These are phyloP conservation scores for Hibiscus trionum DNA, from an alignment of 345 rosid genomes.

Conservation along the genomic window DNA sequence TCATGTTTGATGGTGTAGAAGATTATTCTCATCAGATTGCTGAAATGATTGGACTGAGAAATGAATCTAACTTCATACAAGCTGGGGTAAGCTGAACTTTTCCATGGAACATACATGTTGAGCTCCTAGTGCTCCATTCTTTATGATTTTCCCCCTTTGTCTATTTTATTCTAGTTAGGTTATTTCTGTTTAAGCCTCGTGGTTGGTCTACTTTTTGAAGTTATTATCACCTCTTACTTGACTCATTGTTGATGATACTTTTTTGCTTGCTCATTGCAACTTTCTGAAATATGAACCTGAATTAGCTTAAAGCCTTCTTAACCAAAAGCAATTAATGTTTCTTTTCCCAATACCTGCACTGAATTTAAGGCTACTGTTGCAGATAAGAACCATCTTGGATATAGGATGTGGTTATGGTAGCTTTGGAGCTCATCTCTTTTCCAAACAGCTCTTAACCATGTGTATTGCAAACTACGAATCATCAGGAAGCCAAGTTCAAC, in stretches of 20 bases:
- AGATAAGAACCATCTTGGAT: constrained; percentile 93
- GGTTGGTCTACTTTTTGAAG: not conserved
- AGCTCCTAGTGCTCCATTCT: not conserved
- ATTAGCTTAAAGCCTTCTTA: not conserved
- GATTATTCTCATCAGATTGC: constrained; percentile 98
- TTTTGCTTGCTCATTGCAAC: not conserved
- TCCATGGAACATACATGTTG: not conserved
- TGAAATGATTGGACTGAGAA: constrained; percentile 87
- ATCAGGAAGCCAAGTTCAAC: constrained; percentile 96
- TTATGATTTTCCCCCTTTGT: not conserved
- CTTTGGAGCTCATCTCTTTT: constrained; percentile 92
- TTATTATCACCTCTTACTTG: not conserved
- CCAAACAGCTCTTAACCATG: constrained; percentile 77
- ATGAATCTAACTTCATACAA: constrained; percentile 66
- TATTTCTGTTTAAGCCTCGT: not conserved
- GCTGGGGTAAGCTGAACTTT: constrained; percentile 66
- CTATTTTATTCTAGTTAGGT: not conserved
- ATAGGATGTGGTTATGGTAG: constrained; percentile 99
- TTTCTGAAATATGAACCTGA: not conserved
- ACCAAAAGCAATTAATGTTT: not conserved
- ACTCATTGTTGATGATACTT: not conserved
- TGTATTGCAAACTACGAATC: constrained; percentile 93
- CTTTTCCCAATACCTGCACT: not conserved
- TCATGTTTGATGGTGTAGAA: constrained; percentile 87
- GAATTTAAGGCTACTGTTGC: constrained; percentile 19